A percentile compares a stretch with the other conserved stretches of the same genome.
phyloP scores from a whole-genome alignment of 345 rosid genomes.

The Nasturtium officinale region DNA sequence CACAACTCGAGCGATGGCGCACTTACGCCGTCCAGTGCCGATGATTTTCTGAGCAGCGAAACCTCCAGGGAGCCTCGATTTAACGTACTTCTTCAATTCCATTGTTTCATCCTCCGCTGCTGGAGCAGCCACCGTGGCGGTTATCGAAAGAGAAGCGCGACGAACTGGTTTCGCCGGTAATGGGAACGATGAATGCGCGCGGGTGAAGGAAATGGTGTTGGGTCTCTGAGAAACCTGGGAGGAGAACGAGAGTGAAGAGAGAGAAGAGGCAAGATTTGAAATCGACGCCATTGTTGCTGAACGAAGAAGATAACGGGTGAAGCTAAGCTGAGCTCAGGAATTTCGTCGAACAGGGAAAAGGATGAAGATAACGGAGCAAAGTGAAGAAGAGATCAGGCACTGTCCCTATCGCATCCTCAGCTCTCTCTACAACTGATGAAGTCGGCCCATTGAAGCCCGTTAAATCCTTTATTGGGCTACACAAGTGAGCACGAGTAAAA shows the following conservation, averaged over 20 bases:
- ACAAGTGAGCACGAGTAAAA: too few species aligned
- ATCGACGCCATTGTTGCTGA: constrained; percentile 55
- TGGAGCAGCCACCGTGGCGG: constrained; percentile 58
- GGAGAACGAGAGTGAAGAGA: constrained; percentile 80
- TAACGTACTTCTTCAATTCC: constrained; percentile 72
- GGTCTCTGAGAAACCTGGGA: constrained; percentile 66
- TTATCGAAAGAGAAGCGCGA: constrained; percentile 46
- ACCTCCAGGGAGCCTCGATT: constrained; percentile 89
- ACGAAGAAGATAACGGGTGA: constrained; percentile 3
- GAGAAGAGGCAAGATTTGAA: constrained; percentile 62
- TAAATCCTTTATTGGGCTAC: background rate
- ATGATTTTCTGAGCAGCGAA: constrained; percentile 83
- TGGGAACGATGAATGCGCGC: constrained; percentile 40
- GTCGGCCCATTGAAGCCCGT: constrained; percentile 11
- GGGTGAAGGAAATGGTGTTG: constrained; percentile 44
- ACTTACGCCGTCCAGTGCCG: constrained; percentile 92
- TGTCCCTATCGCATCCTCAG: constrained; percentile 2
- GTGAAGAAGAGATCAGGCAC: constrained; percentile 20
- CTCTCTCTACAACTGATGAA: background rate
- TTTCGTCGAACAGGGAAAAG: constrained; percentile 5
- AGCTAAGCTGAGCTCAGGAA: background rate
- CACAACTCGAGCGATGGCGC: constrained; percentile 89
- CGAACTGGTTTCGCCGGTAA: constrained; percentile 43
- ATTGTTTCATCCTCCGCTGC: constrained; percentile 46
- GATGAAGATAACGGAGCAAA: constrained; percentile 15